phyloP scores from a whole-genome alignment of 805 yeast species.

The Wickerhamomyces hampshirensis region DNA sequence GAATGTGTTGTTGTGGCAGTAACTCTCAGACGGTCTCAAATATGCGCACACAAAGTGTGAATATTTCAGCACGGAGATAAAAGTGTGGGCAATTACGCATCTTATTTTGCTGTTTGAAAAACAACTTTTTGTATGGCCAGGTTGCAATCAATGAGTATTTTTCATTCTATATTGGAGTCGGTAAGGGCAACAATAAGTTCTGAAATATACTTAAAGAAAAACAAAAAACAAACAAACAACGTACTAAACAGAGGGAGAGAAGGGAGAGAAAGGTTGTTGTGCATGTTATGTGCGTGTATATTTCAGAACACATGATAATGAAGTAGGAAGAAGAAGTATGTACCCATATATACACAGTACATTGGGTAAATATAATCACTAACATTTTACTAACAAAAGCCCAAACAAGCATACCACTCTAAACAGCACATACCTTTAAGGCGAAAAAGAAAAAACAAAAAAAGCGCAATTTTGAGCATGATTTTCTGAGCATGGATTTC shows the following conservation, averaged over 20 bases:
- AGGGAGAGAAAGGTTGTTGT: no score
- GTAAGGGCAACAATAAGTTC: not conserved
- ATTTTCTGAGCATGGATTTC: not conserved
- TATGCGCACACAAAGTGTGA: not conserved
- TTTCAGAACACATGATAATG: no score
- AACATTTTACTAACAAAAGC: no score
- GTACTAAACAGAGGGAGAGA: no score
- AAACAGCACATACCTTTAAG: not conserved
- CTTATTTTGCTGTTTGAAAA: not conserved
- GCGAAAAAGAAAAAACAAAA: not conserved
- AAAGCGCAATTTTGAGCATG: not conserved
- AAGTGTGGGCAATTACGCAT: not conserved
- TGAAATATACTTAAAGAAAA: not conserved
- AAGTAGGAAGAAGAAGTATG: no score
- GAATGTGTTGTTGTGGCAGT: not conserved
- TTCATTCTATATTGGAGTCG: no score
- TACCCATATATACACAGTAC: no score
- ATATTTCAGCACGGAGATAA: not conserved
- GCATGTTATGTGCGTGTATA: no score
- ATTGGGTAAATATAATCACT: no score
- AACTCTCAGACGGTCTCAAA: not conserved
- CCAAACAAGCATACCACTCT: no score
- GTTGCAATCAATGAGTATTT: not conserved
- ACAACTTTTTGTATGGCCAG: not conserved
- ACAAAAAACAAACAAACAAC: no score